phyloP scores from a whole-genome alignment of 2,329 filamentous ascomycete genomes.

The Pyricularia grisea region DNA sequence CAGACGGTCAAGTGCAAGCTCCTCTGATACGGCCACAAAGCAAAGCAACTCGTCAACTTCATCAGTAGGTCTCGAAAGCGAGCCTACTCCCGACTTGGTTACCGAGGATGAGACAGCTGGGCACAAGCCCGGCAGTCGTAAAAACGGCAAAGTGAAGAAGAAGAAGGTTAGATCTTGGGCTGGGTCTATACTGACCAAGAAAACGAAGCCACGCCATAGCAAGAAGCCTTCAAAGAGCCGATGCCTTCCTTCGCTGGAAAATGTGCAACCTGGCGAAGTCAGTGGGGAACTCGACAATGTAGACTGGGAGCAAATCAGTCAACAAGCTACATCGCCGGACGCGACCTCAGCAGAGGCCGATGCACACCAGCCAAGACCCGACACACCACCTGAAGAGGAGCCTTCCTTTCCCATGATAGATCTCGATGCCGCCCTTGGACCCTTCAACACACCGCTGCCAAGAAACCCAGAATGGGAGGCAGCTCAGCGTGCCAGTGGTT shows the following conservation, averaged over 20 bases:
- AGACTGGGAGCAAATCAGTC: constrained; percentile 16
- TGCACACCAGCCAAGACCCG: constrained; percentile 27
- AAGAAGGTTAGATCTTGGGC: constrained; percentile 72
- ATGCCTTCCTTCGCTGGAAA: constrained; percentile 25
- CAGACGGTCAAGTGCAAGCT: constrained; percentile 37
- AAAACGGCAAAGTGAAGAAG: constrained; percentile 48
- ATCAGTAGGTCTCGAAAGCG: constrained; percentile 13
- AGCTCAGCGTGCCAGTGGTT: constrained; percentile 47
- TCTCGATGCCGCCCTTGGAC: constrained; percentile 83
- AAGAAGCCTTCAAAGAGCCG: constrained; percentile 29
- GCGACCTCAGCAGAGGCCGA: constrained; percentile 18
- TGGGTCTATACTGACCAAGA: constrained; percentile 56
- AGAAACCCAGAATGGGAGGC: constrained; percentile 58
- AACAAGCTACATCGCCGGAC: constrained; percentile 17
- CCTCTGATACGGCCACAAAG: constrained; percentile 27
- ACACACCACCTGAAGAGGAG: constrained; percentile 45
- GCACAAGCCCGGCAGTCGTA: constrained; percentile 18
- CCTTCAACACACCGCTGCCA: constrained; percentile 72
- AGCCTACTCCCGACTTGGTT: background rate
- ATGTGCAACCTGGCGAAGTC: background rate
- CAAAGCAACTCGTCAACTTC: constrained; percentile 21
- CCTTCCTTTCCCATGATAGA: constrained; percentile 76
- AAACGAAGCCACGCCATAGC: constrained; percentile 37
- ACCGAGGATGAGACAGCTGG: constrained; percentile 12
- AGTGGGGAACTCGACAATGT: constrained; percentile 13